Evolutionary conservation across 148 eudicot genomes (phyloP).

Genomic region (Fagopyrum homotropicum): DNA sequence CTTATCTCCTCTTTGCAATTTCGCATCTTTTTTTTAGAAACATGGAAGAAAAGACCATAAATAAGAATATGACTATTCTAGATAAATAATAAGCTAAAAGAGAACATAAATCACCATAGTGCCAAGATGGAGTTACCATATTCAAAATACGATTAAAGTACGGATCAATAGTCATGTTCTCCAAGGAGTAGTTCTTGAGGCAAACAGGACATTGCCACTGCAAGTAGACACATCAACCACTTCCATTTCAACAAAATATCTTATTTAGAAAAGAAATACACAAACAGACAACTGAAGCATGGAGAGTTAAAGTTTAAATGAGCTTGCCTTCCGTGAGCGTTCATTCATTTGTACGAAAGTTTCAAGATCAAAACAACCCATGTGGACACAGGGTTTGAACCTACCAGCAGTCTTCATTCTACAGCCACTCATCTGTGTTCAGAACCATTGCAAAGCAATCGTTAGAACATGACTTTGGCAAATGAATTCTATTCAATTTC

Average conservation of each 20-base stretch:
- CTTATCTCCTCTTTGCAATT: slow-evolving; percentile 46
- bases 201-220: slow-evolving; percentile 93
- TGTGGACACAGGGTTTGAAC: slow-evolving; percentile 82
- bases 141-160: slow-evolving; percentile 46
- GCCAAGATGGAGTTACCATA: slow-evolving; percentile 31
- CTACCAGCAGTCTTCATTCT: slow-evolving; percentile 96
- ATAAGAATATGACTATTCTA: not conserved
- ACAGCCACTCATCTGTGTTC: slow-evolving; percentile 81
- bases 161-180: slow-evolving; percentile 52
- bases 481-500: not conserved
- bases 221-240: slow-evolving; percentile 16
- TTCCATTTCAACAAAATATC: not conserved
- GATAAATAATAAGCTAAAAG: not conserved
- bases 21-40: slow-evolving; percentile 25
- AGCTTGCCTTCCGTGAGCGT: slow-evolving; percentile 85
- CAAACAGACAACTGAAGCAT: not conserved
- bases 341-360: slow-evolving; percentile 79
- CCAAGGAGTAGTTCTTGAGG: slow-evolving; percentile 54
- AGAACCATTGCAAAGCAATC: slow-evolving; percentile 2
- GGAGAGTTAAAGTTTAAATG: not conserved
- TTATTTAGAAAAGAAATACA: not conserved
- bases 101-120: slow-evolving; percentile 11
- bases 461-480: not conserved
- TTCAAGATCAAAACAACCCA: slow-evolving; percentile 98
- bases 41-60: slow-evolving; percentile 13